Percentiles rank a stretch among this genome's conserved stretches.
phyloP scores from a whole-genome alignment of 1,284 basidiomycete genomes.

The Pseudozyma flocculosa region DNA sequence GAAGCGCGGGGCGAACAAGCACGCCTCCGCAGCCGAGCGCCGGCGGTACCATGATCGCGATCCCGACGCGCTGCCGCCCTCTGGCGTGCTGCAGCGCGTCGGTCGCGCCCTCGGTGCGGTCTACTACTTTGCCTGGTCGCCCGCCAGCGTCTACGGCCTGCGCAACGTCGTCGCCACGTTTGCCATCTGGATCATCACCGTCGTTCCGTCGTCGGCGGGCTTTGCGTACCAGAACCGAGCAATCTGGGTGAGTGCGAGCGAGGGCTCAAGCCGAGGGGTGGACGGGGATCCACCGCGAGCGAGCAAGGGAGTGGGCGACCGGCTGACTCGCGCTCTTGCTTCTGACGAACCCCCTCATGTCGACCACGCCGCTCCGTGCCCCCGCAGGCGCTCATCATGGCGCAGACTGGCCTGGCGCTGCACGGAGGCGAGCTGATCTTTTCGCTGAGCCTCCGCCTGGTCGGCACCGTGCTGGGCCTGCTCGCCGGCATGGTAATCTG shows the following conservation, averaged over 20 bases:
- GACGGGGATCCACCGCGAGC: no score
- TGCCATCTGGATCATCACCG: constrained; percentile 67
- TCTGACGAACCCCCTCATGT: no score
- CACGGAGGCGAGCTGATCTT: constrained; percentile 52
- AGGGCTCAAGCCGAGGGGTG: no score
- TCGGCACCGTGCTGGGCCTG: constrained; percentile 58
- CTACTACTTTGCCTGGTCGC: background rate
- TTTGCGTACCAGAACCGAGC: constrained; percentile 53
- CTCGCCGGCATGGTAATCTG: constrained; percentile 70
- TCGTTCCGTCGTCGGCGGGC: constrained; percentile 33
- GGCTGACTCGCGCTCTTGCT: no score
- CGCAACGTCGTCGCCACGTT: background rate
- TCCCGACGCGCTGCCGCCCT: background rate
- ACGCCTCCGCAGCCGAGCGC: no score
- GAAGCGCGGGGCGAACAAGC: no score
- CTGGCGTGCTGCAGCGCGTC: background rate
- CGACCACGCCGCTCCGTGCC: no score
- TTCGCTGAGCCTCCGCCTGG: constrained; percentile 40
- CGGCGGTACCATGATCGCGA: no score
- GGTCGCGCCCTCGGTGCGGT: background rate
- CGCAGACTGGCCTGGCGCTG: constrained; percentile 47
- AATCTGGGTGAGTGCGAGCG: constrained; percentile 52
- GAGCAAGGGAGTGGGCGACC: no score
- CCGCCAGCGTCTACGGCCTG: background rate
- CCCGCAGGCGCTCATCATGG: no score